Conservation (phyloP, 768 basidiomycete species). For the Tricholoma bakamatsutake region DNA sequence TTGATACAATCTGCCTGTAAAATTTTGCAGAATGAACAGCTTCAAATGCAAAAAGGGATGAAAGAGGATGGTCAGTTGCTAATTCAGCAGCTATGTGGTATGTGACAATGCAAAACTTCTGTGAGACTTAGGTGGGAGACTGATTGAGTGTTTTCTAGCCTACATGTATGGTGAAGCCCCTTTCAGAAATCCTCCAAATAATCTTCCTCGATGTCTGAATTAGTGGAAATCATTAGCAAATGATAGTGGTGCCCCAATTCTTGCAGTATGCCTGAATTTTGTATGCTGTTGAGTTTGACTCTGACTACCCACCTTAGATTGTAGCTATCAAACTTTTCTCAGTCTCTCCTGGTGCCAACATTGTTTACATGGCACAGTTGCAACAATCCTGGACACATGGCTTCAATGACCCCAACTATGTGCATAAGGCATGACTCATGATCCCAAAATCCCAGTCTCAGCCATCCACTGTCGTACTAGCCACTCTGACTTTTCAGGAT, state of each 20-base stretch:
- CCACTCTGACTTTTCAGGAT: too few species aligned
- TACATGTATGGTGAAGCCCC: background rate
- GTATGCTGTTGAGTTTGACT: background rate
- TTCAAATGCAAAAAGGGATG: background rate
- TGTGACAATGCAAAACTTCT: background rate
- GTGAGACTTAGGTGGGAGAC: background rate
- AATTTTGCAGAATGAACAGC: background rate
- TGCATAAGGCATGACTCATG: background rate
- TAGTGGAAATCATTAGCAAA: background rate
- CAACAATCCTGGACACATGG: background rate
- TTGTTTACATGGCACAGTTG: background rate
- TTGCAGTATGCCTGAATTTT: background rate
- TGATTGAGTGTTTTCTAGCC: background rate
- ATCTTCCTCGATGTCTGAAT: background rate
- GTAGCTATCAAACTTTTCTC: background rate
- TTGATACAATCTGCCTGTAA: background rate
- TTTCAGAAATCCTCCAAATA: background rate
- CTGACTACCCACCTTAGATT: background rate
- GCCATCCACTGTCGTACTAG: too few species aligned
- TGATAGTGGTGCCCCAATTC: background rate
- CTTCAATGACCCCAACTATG: background rate
- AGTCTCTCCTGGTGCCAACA: background rate
- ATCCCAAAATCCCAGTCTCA: background rate
- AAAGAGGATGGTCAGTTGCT: background rate
- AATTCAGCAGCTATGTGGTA: background rate